These are phyloP conservation scores for Moniliella sp. DNA, from an alignment of 1,284 basidiomycete genomes.

Conservation along the genomic window DNA sequence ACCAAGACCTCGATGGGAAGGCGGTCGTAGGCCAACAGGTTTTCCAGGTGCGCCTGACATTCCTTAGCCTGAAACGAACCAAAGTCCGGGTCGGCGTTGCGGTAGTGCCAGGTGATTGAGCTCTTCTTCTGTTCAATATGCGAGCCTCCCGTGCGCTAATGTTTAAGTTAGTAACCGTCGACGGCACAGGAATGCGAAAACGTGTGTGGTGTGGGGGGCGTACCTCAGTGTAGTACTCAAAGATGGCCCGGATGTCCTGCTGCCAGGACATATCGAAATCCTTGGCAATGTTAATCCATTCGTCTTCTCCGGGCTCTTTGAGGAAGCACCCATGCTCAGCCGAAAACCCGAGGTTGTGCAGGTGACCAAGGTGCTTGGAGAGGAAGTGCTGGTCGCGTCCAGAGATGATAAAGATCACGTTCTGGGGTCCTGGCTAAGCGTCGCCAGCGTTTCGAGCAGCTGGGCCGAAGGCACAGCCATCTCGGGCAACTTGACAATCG, in stretches of 20 bases:
- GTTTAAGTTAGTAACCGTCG: too few relatives aligned
- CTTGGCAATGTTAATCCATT: conserved; percentile 74
- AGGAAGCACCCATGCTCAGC: conserved; percentile 93
- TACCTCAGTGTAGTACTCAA: conserved; percentile 90
- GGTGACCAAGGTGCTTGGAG: conserved; percentile 68
- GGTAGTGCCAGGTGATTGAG: conserved; percentile 93
- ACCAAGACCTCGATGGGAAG: conserved; percentile 34
- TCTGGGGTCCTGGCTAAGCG: conserved; percentile 58
- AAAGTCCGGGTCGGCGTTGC: conserved; percentile 79
- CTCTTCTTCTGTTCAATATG: conserved; percentile 91
- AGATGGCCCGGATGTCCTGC: conserved; percentile 78
- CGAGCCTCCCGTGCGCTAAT: conserved; percentile 70
- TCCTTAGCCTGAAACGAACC: conserved; percentile 49
- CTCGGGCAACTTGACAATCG: conserved; percentile 79
- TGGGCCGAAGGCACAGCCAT: conserved; percentile 61
- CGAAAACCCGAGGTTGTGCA: conserved; percentile 62
- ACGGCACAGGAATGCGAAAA: background rate
- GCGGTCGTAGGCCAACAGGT: conserved; percentile 39
- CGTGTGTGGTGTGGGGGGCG: too few relatives aligned
- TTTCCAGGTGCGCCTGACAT: conserved; percentile 84
- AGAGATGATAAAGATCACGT: conserved; percentile 88
- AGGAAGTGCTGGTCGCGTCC: conserved; percentile 85
- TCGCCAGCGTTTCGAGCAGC: conserved; percentile 53
- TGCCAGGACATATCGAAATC: conserved; percentile 94
- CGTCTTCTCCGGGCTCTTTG: conserved; percentile 44